Evolutionary conservation across 768 basidiomycete species (phyloP), one percentile per base, ranked within the genome.

Genomic region (Suillus subluteus): DNA sequence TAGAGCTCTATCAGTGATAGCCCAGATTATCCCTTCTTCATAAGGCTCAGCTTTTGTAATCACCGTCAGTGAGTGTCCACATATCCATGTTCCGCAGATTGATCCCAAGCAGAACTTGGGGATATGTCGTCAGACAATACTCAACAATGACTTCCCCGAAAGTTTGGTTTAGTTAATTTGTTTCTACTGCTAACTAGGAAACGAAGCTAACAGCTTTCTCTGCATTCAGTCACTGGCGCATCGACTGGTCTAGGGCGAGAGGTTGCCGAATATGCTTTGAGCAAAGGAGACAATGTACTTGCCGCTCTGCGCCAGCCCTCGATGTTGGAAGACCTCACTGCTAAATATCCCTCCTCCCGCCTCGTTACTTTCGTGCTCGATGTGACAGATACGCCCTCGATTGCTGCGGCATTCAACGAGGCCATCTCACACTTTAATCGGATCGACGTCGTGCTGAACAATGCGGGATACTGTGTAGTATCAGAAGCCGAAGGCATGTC

Each of bases 401-500:
- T 84, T 65, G 58, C 65, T 6, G 66, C 70, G 30, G 82, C 79
- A 13, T 85, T 86, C 66, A 67, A 69, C 1, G 65, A 71, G 50
- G 76, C 80, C 0, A 71, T 76, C 46, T 68, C 72, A 4, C 65
- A 71, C 13, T 84, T 84, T 70, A 77, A 77, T 4, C 71, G 81
- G 26, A 66, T 84, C 13, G 84, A 84, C 64, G 78, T 84, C 46
- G 83, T 85, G 15, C 74, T 81, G 63, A 83, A 80, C 63, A 86
- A 85, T 62, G 83, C 83, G 61, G 75, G 70, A 58, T 77, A 72
- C 65, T 74, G 62, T 2, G 69, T 76, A 3, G 63, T 79, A 23
- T 76, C 70, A 3, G 83, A 96, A 91, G 79, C 95, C 90, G 40
- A 97, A 81, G 18, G 91, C 89, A 73, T 95, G 89, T 2, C 95